Base-by-base conservation (phyloP, 192 early-diverging fungal species). In the Fimicolochytrium jonesii region DNA sequence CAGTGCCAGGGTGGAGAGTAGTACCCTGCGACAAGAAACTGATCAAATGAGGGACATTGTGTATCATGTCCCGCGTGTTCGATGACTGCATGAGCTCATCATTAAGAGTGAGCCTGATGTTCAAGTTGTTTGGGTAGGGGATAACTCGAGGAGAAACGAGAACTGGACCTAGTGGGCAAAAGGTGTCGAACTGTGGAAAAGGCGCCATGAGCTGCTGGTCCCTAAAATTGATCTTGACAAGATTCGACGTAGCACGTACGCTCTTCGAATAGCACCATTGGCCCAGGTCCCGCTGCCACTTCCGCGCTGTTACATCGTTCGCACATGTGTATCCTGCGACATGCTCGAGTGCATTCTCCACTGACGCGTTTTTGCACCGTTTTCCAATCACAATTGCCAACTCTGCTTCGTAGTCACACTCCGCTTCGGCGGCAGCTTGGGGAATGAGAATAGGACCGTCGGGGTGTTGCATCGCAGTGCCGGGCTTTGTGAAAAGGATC, bases 211-310 rank as follows among this genome's bases (percentile, higher is more conserved):
- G n/a, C n/a, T n/a, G n/a, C n/a, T n/a, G n/a, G n/a, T n/a, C n/a
- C n/a, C n/a, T n/a, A n/a, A n/a, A n/a, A n/a, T n/a, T n/a, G n/a
- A n/a, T n/a, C n/a, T n/a, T n/a, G n/a, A n/a, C n/a, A n/a, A n/a
- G n/a, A n/a, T n/a, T n/a, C n/a, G n/a, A n/a, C n/a, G n/a, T n/a
- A n/a, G n/a, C n/a, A 45, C 42, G 23, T 58, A 58, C 56, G 47
- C 78, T 75, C 34, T 86, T 86, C 20, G 77, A 72, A 67, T 85
- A 85, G 48, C 67, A 71, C 83, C 83, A 85, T 64, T 85, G 83
- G 17, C 74, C 69, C 9, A 70, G 68, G 4, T 66, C 58, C 36
- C 73, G 67, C 54, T 86, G 83, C 84, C 79, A 84, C 42, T 77
- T 79, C 23, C 84, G 65, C 13, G 84, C 75, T 13, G 78, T 77